Percentiles rank a stretch among this genome's conserved stretches.
These are phyloP conservation scores for Brettanomyces sp. DNA, from an alignment of 805 yeast species.

Conservation along the genomic window DNA sequence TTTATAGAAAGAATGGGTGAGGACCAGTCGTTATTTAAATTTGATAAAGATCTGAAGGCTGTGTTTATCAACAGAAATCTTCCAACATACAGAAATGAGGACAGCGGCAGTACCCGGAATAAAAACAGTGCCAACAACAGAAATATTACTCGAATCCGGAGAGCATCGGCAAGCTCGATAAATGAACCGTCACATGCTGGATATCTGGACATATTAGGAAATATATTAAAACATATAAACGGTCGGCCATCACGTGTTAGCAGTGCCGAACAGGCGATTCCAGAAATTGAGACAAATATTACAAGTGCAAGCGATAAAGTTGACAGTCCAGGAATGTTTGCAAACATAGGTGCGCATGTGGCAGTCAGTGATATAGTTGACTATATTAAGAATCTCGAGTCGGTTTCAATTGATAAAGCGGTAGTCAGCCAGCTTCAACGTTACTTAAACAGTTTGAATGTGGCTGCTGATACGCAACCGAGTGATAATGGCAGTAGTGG, in stretches of 20 bases:
- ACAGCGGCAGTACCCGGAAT: not conserved
- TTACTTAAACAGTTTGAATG: conserved; percentile 23
- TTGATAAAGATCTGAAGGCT: conserved; percentile 9
- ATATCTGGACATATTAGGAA: conserved; percentile 22
- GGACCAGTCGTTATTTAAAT: conserved; percentile 8
- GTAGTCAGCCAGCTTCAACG: conserved; percentile 27
- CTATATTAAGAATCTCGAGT: conserved; percentile 30
- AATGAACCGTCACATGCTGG: conserved; percentile 1
- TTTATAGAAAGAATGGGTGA: conserved; percentile 34
- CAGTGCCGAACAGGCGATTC: not conserved
- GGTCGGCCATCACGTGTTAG: not conserved
- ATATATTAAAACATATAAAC: conserved; percentile 23
- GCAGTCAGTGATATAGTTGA: conserved; percentile 20
- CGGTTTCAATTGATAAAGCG: conserved; percentile 21
- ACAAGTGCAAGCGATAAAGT: not conserved
- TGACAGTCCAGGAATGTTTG: not conserved
- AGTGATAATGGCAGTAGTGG: not conserved
- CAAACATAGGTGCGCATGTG: not conserved
- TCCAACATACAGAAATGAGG: not conserved
- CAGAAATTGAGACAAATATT: not conserved
- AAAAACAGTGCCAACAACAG: no score
- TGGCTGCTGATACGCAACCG: not conserved
- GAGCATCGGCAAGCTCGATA: not conserved
- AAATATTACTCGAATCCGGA: not conserved
- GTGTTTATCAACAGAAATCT: conserved; percentile 18